Evolutionary conservation across 495 filamentous ascomycete genomes (phyloP), one percentile per base, ranked within the genome.

Genomic region (Penicillium cinerascens): DNA sequence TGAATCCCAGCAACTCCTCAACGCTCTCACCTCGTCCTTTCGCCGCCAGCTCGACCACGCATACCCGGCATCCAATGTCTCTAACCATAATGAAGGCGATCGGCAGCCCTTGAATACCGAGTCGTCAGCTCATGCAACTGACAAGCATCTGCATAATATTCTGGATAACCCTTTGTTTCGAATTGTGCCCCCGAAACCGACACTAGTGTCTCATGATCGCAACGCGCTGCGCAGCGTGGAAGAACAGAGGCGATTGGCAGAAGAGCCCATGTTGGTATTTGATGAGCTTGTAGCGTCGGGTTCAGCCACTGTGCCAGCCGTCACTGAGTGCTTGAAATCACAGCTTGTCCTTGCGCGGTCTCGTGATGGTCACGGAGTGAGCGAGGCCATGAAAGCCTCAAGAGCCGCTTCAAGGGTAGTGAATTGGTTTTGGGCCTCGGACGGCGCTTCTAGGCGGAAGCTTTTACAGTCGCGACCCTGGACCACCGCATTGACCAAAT

Each of bases 21-120:
- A 79, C 22, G 74, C 80, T 47, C 79, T 95, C 52, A 91, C 86
- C 16, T 73, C 76, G 4, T 91, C 87, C n/a, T 95, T 95, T 68
- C 82, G 85, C 48, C 71, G 78, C 35, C 84, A 88, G 29, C 77
- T 95, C 27, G 87, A 92, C 61, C 72, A 67, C 35, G 81, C 87
- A 57, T 81, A 89, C 61, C 80, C 81, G 35, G 65, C 60, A 54
- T 54, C 66, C 15, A 45, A 60, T 33, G 53, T 57, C 18, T 42
- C 58, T 41, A 49, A 55, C n/a, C 50, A 29, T 17, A 51, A 49
- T 35, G 38, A 63, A 10, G 49, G 48, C 35, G 55, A 55, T 22
- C 47, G 57, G 37, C 47, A 62, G 37, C 39, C 62, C 44, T 54
- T 47, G 56, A 65, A 66, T 49, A 50, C 60, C 33, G 55, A 69